Evolutionary conservation across 2,329 filamentous ascomycete genomes (phyloP), one percentile per base, ranked within the genome.

Genomic region (Verticillium nonalfalfae): DNA sequence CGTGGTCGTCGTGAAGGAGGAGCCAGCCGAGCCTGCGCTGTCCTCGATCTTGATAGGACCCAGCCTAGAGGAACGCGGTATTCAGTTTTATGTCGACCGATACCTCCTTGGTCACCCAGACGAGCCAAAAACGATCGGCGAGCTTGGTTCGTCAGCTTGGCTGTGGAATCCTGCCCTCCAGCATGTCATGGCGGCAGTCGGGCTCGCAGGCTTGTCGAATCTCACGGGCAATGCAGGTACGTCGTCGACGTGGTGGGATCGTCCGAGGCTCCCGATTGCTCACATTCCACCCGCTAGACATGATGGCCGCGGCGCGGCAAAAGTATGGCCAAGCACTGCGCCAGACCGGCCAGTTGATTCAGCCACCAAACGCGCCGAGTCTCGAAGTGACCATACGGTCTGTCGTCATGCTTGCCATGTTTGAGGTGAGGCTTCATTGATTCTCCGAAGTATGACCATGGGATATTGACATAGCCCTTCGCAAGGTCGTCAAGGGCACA

Each of bases 321-420:
- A 81, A 81, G 66, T 87, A 88, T 68, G 79, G 79, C 7, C 69
- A 75, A 34, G 84, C 84, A 1, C 71, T 88, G 40, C 78, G 77
- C 50, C 74, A 79, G 59, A 81, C 79, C 2, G 75, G 77, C 6
- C 71, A 75, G 61, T 68, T 79, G 7, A 73, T 84, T 61, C 67
- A 68, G 60, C 67, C 74, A 38, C 66, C 73, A 26, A 62, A 72
- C 34, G 66, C 69, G 60, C 66, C 72, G 39, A 71, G 73, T 59
- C 67, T 80, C 26, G 73, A 79, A 56, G 76, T 81, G 10, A 76
- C 82, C 15, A 76, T 85, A 65, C 77, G 79, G 34, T 73, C 80
- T 7, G 81, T 87, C 35, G 75, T 88, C 52, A 77, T 85, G 66
- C 78, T 88, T 65, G 84, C 84, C 56, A 76, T 87, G 70, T 88